phyloP scores from a whole-genome alignment of 2,329 filamentous ascomycete genomes.

The Pestalotiopsis sp. region DNA sequence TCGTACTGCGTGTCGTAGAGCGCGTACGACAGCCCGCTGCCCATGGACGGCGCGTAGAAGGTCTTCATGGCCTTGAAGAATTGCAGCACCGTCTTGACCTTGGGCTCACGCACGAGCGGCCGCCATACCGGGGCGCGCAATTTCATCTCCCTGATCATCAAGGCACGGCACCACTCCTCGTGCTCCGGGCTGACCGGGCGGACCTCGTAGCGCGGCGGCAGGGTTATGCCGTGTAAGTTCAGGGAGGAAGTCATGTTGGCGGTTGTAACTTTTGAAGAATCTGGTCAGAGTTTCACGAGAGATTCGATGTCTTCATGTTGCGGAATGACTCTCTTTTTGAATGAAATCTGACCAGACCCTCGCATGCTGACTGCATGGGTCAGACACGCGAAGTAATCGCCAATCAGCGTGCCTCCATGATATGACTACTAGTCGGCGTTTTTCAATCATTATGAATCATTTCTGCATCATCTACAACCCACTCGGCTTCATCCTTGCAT shows the following conservation, averaged over 20 bases:
- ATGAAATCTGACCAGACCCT: too few species aligned
- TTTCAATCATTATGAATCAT: too few species aligned
- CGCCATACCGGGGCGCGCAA: slow-evolving; percentile 12
- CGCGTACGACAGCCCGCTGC: slow-evolving; percentile 26
- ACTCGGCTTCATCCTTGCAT: too few species aligned
- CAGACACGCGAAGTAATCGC: too few species aligned
- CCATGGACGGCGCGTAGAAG: slow-evolving; percentile 13
- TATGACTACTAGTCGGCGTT: too few species aligned
- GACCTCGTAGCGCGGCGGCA: slow-evolving; percentile 13
- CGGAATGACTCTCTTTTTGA: too few species aligned
- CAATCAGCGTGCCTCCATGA: too few species aligned
- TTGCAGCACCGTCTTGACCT: slow-evolving; percentile 9
- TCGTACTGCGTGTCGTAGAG: slow-evolving; percentile 27
- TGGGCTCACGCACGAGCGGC: slow-evolving; percentile 12
- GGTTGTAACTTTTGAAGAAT: background rate
- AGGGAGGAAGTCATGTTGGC: background rate
- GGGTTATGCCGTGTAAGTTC: slow-evolving; percentile 7
- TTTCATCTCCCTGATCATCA: slow-evolving; percentile 7
- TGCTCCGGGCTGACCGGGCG: slow-evolving; percentile 7
- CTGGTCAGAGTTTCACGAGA: too few species aligned
- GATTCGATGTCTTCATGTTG: too few species aligned
- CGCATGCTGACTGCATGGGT: too few species aligned
- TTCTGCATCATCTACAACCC: too few species aligned
- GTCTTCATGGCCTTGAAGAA: background rate
- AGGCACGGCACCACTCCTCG: slow-evolving; percentile 8